Evolutionary conservation across 2,329 filamentous ascomycete species (phyloP), one percentile per base, ranked within the genome.

Genomic region (Hirsutella minnesotensis): DNA sequence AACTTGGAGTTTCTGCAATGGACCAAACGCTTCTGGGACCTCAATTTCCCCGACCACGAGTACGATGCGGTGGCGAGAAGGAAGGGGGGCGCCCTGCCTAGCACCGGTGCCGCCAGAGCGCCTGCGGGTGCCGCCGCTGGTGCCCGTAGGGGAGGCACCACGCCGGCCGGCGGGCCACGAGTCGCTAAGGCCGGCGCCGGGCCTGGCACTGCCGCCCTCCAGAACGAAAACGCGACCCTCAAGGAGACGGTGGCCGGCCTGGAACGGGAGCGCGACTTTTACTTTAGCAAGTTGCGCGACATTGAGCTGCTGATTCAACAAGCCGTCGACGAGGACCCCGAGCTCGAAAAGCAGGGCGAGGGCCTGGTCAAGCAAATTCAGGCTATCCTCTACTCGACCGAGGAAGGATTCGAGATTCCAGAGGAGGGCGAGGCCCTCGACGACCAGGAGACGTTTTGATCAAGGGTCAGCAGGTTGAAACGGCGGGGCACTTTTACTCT

Each of bases 1-100:
- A 98, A 98, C 70, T 84, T 98, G 55, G 92, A 96, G 61, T 98
- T 98, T 64, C 73, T 98, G 47, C 92, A 98, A 69, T 98, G 88
- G 84, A 82, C 82, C 46, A 98, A 98, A 77, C 75, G 77, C 54
- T 95, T 88, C 71, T 98, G 92, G 92, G 92, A 98, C 59, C 86
- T 95, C 61, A 88, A 95, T 73, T 98, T 86, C 67, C 92, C 92
- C 8, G 92, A 92, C 46, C 88, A 92, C 56, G 92, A 96, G 51
- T 98, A 98, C 70, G 92, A 98, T 61, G 87, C 92, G 10, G 75
- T 94, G 21, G 72, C 74, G 43, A 79, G 92, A 58, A 78, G 92
- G 62, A 95, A 94, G 67, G 89, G 80, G 27, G 79, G 78, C 42
- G 75, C 77, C 29, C 72, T 79, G 22, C 71, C 79, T 36, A 58